Evolutionary conservation across 805 yeast species (phyloP).

Genomic region (Saccharomycopsis sp.): DNA sequence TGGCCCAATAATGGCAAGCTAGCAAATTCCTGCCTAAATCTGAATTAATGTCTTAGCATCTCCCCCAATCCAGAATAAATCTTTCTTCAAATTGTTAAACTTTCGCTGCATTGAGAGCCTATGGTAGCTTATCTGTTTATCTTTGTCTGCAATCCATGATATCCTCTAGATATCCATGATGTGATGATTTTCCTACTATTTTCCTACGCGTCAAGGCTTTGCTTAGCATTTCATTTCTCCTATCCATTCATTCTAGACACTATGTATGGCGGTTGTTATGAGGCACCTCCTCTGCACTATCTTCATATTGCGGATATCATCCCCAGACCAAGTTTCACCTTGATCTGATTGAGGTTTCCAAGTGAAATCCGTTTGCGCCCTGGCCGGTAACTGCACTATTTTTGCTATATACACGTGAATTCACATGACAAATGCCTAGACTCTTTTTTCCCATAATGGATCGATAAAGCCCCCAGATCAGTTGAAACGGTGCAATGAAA

Average conservation of each 20-base stretch:
- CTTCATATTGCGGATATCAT: too few species aligned
- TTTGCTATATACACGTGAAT: not conserved
- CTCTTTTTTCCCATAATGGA: constrained; percentile 27
- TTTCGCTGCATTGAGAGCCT: not conserved
- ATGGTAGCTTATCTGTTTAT: not conserved
- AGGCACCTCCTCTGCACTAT: too few species aligned
- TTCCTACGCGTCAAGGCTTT: not conserved
- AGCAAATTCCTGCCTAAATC: not conserved
- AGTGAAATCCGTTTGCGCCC: not conserved
- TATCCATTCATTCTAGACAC: too few species aligned
- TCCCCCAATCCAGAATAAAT: not conserved
- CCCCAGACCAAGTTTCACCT: not conserved
- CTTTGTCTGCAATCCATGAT: too few species aligned
- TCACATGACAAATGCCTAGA: not conserved
- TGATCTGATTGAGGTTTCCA: not conserved
- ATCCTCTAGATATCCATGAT: not conserved
- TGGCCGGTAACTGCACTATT: not conserved
- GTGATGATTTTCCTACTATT: not conserved
- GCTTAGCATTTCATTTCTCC: not conserved
- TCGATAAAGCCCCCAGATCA: constrained; percentile 29
- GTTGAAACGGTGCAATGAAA: not conserved
- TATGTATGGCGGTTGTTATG: too few species aligned
- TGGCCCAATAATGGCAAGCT: too few species aligned
- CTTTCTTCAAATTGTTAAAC: not conserved
- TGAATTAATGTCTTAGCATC: not conserved